A percentile compares a stretch with the other conserved stretches of the same genome.
Evolutionary conservation across 805 yeast genomes (phyloP).

Genomic region (Metschnikowia santaceciliae): DNA sequence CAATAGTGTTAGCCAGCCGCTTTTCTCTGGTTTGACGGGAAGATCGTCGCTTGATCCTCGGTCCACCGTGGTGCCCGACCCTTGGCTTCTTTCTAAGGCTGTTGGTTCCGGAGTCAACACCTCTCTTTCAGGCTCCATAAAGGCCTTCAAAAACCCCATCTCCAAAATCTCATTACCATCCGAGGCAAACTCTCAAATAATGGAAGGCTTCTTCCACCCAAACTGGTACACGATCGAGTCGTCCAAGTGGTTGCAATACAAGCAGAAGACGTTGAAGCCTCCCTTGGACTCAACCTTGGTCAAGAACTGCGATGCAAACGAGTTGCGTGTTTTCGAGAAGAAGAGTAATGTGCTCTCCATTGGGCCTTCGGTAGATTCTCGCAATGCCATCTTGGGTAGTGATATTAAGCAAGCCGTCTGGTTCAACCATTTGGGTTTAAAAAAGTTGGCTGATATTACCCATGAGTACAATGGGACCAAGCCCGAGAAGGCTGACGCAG

Average conservation of each 20-base stretch:
- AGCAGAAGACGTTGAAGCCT: slow-evolving; percentile 21
- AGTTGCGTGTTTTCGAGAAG: slow-evolving; percentile 18
- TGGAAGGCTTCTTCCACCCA: slow-evolving; percentile 41
- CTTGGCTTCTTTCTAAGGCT: slow-evolving; percentile 62
- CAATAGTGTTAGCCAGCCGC: slow-evolving; percentile 64
- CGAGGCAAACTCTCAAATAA: slow-evolving; percentile 30
- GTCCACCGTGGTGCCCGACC: slow-evolving; percentile 61
- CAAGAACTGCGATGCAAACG: slow-evolving; percentile 19
- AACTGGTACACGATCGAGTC: slow-evolving; percentile 42
- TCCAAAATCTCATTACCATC: slow-evolving; percentile 34
- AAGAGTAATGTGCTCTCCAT: slow-evolving; percentile 29
- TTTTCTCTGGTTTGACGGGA: slow-evolving; percentile 69
- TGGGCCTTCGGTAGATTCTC: slow-evolving; percentile 36
- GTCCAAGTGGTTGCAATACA: slow-evolving; percentile 42
- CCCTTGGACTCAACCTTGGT: slow-evolving; percentile 27
- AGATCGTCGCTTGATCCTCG: slow-evolving; percentile 76
- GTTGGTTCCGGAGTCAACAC: slow-evolving; percentile 27
- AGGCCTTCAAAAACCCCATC: slow-evolving; percentile 27
- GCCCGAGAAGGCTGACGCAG: slow-evolving; percentile 5
- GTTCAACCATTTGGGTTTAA: slow-evolving; percentile 37
- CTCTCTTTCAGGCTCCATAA: slow-evolving; percentile 24
- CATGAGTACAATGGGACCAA: slow-evolving; percentile 8
- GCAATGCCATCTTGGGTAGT: slow-evolving; percentile 30
- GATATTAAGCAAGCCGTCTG: slow-evolving; percentile 33
- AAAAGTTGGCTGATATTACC: slow-evolving; percentile 27